Evolutionary conservation across 805 yeast genomes (phyloP).

Genomic region (Teunomyces tritomae): DNA sequence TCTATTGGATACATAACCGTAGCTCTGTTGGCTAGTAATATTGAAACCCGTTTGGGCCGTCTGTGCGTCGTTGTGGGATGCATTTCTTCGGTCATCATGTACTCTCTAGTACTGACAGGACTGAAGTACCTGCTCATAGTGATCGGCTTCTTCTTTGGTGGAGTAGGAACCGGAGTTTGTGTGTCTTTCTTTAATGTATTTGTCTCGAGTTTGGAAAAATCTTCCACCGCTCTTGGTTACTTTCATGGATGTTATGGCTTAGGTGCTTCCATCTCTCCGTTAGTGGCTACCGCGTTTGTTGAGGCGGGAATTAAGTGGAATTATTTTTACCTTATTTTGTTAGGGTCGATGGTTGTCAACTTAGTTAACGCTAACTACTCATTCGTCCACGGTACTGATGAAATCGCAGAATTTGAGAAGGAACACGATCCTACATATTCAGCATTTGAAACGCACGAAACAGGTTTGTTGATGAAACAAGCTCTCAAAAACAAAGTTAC

Average conservation of each 20-base stretch:
- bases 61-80: slow-evolving; percentile 14
- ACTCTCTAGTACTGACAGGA: slow-evolving; percentile 17
- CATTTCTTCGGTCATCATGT: slow-evolving; percentile 11
- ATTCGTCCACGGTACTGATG: slow-evolving; percentile 15
- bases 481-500: slow-evolving; percentile 17
- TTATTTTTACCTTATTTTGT: slow-evolving; percentile 16
- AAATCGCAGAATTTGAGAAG: slow-evolving; percentile 8
- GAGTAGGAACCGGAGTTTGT: slow-evolving; percentile 19
- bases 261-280: slow-evolving; percentile 24
- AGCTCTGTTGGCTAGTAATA: slow-evolving; percentile 14
- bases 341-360: slow-evolving; percentile 14
- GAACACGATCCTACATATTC: neutral
- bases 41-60: slow-evolving; percentile 16
- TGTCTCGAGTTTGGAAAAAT: slow-evolving; percentile 18
- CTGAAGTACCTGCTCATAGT: slow-evolving; percentile 21
- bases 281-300: slow-evolving; percentile 18
- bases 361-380: slow-evolving; percentile 8
- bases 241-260: slow-evolving; percentile 24
- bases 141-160: slow-evolving; percentile 21
- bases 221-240: slow-evolving; percentile 16
- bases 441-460: neutral
- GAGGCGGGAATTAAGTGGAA: slow-evolving; percentile 17
- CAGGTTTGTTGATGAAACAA: slow-evolving; percentile 8
- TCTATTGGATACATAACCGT: slow-evolving; percentile 18
- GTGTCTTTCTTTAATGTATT: slow-evolving; percentile 21